phyloP scores from a whole-genome alignment of 495 filamentous ascomycete species.

The Aspergillus mulundensis region DNA sequence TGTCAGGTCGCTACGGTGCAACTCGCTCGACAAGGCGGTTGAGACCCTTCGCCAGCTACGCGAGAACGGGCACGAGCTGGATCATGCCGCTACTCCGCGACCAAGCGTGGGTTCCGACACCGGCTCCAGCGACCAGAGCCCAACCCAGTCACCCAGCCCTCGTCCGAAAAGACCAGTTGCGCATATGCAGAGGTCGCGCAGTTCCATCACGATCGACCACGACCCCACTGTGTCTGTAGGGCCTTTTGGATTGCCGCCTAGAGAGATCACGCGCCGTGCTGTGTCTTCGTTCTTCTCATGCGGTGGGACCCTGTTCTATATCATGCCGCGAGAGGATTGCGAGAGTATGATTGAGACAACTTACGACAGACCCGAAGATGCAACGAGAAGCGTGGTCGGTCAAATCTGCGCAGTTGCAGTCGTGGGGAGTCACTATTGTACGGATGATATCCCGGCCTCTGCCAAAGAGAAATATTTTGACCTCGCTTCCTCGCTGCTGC shows the following conservation, averaged over 20 bases:
- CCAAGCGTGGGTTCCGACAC: too few relatives aligned
- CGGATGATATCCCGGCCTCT: background rate
- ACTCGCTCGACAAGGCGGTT: too few relatives aligned
- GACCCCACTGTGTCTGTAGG: background rate
- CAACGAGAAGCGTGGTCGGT: background rate
- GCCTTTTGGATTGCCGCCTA: background rate
- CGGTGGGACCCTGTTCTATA: background rate
- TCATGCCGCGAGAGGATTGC: background rate
- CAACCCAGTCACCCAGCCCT: too few relatives aligned
- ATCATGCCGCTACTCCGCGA: too few relatives aligned
- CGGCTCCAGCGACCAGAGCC: too few relatives aligned
- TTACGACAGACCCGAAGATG: background rate
- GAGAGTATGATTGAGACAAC: background rate
- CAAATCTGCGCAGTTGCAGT: background rate
- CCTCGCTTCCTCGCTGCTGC: background rate
- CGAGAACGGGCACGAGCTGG: too few relatives aligned
- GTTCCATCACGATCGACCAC: background rate
- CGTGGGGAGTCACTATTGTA: background rate
- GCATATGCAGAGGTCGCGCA: background rate
- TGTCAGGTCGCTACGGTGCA: background rate
- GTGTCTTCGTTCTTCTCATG: background rate
- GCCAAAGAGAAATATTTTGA: background rate
- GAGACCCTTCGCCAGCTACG: too few relatives aligned
- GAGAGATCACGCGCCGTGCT: background rate
- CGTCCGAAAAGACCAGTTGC: background rate